These are phyloP conservation scores for Tolypocladium guangdongense DNA, from an alignment of 2,329 filamentous ascomycete genomes.

Conservation along the genomic window DNA sequence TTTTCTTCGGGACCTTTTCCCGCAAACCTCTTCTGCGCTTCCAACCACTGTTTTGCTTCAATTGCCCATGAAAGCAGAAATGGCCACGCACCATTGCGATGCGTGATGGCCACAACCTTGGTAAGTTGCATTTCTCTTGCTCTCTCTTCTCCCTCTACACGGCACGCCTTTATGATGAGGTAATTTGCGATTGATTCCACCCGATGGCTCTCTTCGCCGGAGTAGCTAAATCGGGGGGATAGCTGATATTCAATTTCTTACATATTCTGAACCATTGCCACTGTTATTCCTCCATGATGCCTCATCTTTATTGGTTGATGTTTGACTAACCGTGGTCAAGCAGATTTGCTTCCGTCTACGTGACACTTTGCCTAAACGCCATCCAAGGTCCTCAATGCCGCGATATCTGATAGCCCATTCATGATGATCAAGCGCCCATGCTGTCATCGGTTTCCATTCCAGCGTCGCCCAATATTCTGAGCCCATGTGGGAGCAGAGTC, in stretches of 20 bases:
- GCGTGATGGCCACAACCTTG: constrained; percentile 6
- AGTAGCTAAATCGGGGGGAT: constrained; percentile 65
- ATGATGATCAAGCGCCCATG: no score
- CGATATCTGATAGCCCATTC: neutral
- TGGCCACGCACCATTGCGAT: neutral
- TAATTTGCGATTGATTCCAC: constrained; percentile 97
- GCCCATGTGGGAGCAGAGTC: neutral
- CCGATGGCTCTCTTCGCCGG: constrained; percentile 83
- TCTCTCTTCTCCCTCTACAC: constrained; percentile 4
- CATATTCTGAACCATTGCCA: constrained; percentile 73
- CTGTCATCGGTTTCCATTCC: no score
- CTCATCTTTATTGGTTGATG: neutral
- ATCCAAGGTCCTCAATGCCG: neutral
- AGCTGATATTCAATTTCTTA: constrained; percentile 94
- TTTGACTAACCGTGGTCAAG: constrained; percentile 1
- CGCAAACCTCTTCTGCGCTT: neutral
- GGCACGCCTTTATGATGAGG: constrained; percentile 59
- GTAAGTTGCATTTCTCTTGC: constrained; percentile 13
- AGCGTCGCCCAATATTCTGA: neutral
- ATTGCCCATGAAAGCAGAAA: neutral
- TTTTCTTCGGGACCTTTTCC: constrained; percentile 1
- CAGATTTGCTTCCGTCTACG: constrained; percentile 6
- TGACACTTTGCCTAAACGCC: neutral
- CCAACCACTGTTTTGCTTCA: neutral
- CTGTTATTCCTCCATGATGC: constrained; percentile 6